Evolutionary conservation across 2,329 filamentous ascomycete species (phyloP).

Genomic region (Coleophoma cylindrospora): DNA sequence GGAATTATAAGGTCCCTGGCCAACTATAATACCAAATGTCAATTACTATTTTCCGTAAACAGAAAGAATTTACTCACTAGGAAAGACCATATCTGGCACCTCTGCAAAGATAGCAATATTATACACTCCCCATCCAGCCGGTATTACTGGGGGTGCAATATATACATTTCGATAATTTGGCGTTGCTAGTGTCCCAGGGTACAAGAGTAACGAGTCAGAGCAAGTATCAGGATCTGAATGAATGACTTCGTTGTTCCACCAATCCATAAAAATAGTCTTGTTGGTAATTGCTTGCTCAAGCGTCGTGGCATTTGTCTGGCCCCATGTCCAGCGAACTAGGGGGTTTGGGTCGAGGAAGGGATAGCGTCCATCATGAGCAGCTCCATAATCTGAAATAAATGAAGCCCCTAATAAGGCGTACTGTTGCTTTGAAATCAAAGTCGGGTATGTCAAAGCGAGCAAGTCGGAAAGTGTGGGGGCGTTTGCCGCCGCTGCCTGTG

Average conservation of each 20-base stretch:
- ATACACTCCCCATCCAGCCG: conserved; percentile 37
- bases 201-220: conserved; percentile 34
- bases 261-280: conserved; percentile 4
- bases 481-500: conserved; percentile 21
- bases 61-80: conserved; percentile 19
- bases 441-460: conserved; percentile 36
- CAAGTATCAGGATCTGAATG: conserved; percentile 1
- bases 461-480: conserved; percentile 26
- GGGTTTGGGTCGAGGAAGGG: conserved; percentile 44
- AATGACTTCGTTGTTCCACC: conserved; percentile 4
- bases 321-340: conserved; percentile 38
- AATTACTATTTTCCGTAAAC: not conserved
- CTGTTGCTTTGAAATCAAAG: conserved; percentile 40
- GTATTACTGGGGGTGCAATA: conserved; percentile 32
- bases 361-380: conserved; percentile 33
- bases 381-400: conserved; percentile 41
- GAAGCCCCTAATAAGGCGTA: conserved; percentile 35
- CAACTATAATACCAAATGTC: conserved; percentile 7
- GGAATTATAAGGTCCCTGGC: conserved; percentile 34
- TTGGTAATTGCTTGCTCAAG: not conserved
- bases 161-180: conserved; percentile 40
- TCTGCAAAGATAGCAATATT: conserved; percentile 42
- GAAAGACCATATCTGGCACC: conserved; percentile 39
- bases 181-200: conserved; percentile 35
- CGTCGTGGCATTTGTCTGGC: conserved; percentile 28